Conservation (phyloP, 2,329 filamentous ascomycete species). For the Aspergillus arachidicola region DNA sequence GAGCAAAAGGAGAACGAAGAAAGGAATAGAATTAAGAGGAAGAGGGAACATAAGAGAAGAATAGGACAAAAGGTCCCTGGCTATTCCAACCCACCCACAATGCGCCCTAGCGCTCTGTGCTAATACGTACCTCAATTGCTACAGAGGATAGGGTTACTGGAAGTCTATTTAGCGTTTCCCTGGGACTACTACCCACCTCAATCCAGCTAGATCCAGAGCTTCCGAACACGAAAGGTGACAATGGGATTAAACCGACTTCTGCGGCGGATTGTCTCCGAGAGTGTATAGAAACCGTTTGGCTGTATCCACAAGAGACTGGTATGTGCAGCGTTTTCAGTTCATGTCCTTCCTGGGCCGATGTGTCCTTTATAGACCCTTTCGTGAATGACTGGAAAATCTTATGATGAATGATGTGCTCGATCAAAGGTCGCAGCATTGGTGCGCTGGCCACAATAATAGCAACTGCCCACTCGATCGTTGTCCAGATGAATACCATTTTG, state of each 20-base stretch:
- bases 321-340: neutral
- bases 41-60: neutral
- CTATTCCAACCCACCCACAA: neutral
- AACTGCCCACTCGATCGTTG: constrained; percentile 3
- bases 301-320: neutral
- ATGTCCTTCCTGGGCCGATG: neutral
- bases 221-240: neutral
- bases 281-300: neutral
- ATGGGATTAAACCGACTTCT: neutral
- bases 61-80: neutral
- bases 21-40: neutral
- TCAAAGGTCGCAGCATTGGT: neutral
- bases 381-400: neutral
- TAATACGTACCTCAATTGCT: neutral
- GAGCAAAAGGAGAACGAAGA: neutral
- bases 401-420: neutral
- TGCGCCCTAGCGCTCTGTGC: neutral
- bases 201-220: neutral
- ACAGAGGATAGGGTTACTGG: neutral
- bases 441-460: constrained; percentile 9
- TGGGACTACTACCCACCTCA: neutral
- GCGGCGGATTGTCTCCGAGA: neutral
- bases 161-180: neutral
- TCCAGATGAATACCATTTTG: neutral
- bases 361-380: neutral